These are phyloP conservation scores for Fomitopsis schrenkii DNA, from an alignment of 1,284 basidiomycete genomes.

Conservation along the genomic window DNA sequence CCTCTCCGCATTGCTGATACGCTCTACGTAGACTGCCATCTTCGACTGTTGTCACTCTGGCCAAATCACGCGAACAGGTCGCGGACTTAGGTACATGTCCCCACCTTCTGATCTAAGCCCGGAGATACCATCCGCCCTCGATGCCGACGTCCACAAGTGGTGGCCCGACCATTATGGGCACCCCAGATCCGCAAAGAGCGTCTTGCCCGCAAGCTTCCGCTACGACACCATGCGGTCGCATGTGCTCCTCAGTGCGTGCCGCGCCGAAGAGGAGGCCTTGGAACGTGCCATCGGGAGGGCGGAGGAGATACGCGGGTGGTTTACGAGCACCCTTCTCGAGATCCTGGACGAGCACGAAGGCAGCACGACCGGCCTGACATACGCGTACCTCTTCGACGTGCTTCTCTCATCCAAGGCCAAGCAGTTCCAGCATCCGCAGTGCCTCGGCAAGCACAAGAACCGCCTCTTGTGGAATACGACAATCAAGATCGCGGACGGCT, in stretches of 20 bases:
- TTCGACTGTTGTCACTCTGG: not conserved
- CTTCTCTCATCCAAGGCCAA: not conserved
- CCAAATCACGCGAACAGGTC: not conserved
- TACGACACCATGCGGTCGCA: not conserved
- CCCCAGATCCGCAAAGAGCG: not conserved
- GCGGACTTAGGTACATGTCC: not conserved
- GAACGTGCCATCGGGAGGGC: not conserved
- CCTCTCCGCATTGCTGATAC: not conserved
- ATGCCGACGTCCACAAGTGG: not conserved
- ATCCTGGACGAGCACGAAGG: not conserved
- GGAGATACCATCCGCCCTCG: not conserved
- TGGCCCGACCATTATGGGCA: not conserved
- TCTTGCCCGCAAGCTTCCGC: not conserved
- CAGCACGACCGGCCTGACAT: not conserved
- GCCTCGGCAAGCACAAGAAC: not conserved
- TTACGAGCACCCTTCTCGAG: not conserved
- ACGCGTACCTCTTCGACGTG: not conserved
- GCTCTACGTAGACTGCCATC: not conserved
- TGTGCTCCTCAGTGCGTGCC: not conserved
- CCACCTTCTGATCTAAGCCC: not conserved
- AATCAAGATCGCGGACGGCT: not conserved
- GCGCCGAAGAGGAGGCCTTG: not conserved
- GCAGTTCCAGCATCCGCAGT: not conserved
- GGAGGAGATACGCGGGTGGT: not conserved
- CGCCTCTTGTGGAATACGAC: not conserved